Conservation (phyloP, 805 yeast genomes). For the Kodamaea jinghongensis region DNA sequence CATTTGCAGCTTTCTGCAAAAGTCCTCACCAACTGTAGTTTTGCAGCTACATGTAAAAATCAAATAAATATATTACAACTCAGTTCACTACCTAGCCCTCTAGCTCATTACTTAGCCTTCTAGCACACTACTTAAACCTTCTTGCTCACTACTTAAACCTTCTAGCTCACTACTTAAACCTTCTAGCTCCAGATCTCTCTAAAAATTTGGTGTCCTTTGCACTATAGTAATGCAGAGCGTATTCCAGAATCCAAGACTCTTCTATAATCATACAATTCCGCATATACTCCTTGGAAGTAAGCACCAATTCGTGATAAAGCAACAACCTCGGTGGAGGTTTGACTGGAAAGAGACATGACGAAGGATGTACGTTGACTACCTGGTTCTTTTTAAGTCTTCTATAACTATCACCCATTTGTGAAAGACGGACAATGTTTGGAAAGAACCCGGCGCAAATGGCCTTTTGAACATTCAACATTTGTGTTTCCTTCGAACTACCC, state of each 20-base stretch:
- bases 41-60: no score
- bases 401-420: conserved; percentile 66
- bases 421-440: conserved; percentile 59
- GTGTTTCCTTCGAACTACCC: conserved; percentile 8
- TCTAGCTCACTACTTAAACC: not conserved
- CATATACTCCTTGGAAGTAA: conserved; percentile 88
- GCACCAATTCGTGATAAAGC: conserved; percentile 77
- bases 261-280: conserved; percentile 71
- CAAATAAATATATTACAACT: no score
- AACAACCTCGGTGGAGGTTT: conserved; percentile 75
- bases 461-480: conserved; percentile 38
- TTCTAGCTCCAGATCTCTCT: conserved; percentile 2
- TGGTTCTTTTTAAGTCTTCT: conserved; percentile 64
- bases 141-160: not conserved
- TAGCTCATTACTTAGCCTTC: not conserved
- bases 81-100: not conserved
- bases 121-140: conserved; percentile 2
- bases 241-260: conserved; percentile 68
- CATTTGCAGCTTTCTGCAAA: no score
- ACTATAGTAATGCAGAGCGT: conserved; percentile 63
- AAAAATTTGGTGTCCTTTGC: conserved; percentile 23
- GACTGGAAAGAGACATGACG: conserved; percentile 61
- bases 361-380: conserved; percentile 81
- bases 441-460: conserved; percentile 68
- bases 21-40: no score